Base-by-base conservation (phyloP, 352 stramenopile genomes). In the Phytophthora colocasiae region DNA sequence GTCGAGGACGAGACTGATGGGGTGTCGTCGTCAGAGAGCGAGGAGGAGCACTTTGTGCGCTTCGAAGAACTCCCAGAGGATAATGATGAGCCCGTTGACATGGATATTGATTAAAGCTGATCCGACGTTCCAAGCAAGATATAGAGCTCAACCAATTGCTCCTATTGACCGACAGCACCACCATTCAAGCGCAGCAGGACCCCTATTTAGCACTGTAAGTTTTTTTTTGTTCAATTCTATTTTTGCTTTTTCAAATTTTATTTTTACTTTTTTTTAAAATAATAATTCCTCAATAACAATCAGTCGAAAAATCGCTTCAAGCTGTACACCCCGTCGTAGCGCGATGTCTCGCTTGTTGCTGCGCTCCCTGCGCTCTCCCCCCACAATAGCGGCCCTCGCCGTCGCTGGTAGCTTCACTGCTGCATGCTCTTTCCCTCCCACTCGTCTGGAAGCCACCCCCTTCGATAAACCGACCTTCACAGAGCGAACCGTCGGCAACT, bases 401-500 rank as follows among this genome's bases (percentile, higher is more conserved):
- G 57, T 49, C 0, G 41, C 51, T 11, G 49, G 51, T 14, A 63
- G 58, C 56, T 38, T 77, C 58, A 48, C 45, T 19, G 31, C 56
- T 11, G 32, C 54, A 19, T 46, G 29, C 4, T 40, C 10, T 54
- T 0, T 10, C 5, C 31, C 43, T 12, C 19, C 27, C 14, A 40
- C 69, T 11, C 66, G 40, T 9, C 41, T 69, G 15, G 81, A 89
- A 49, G 39, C 54, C 7, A 38, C 24, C 40, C 14, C 32, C 2
- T 52, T 48, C 17, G 60, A 68, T 14, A 65, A 71, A 41, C 83
- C 85, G 38, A 86, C 73, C 17, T 95, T 94, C 63, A 80, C 76
- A 26, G 85, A 96, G 77, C 83, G 85, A 22, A 93, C 83, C 14
- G 78, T 96, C 15, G 88, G 90, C 64, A 93, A 80, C 47, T 97